These are phyloP conservation scores for Centaurea solstitialis DNA, from an alignment of 129 eudicot genomes.

Conservation along the genomic window DNA sequence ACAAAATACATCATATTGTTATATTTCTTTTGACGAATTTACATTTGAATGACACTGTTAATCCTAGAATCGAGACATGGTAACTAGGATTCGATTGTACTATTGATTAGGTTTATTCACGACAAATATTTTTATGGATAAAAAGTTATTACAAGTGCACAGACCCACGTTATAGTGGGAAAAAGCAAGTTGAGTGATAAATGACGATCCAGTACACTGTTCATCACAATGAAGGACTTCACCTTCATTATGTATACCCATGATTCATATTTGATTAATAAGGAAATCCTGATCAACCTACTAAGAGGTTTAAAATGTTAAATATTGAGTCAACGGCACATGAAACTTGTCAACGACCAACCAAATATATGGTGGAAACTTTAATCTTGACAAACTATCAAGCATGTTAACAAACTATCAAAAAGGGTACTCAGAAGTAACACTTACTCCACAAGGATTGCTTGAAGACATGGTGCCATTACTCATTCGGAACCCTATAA, in stretches of 20 bases:
- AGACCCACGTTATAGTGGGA: slow-evolving; percentile 80
- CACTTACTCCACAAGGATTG: slow-evolving; percentile 51
- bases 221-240: slow-evolving; percentile 91
- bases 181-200: slow-evolving; percentile 77
- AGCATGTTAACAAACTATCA: slow-evolving; percentile 6
- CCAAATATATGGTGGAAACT: slow-evolving; percentile 15
- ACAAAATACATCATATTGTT: too few relatives aligned
- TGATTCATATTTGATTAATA: slow-evolving; percentile 35
- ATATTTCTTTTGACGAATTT: neutral
- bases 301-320: slow-evolving; percentile 41
- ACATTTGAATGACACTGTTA: neutral
- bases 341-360: neutral
- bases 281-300: slow-evolving; percentile 18
- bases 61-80: neutral
- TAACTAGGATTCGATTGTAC: neutral
- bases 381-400: neutral
- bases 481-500: slow-evolving; percentile 52
- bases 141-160: slow-evolving; percentile 96
- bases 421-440: slow-evolving; percentile 9
- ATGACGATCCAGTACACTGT: slow-evolving; percentile 65
- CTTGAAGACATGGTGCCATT: slow-evolving; percentile 92
- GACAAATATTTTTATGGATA: neutral
- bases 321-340: neutral
- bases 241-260: slow-evolving; percentile 81
- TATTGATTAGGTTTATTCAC: neutral